Conservation (phyloP, 2,329 filamentous ascomycete genomes). For the Pseudogymnoascus pannorum region DNA sequence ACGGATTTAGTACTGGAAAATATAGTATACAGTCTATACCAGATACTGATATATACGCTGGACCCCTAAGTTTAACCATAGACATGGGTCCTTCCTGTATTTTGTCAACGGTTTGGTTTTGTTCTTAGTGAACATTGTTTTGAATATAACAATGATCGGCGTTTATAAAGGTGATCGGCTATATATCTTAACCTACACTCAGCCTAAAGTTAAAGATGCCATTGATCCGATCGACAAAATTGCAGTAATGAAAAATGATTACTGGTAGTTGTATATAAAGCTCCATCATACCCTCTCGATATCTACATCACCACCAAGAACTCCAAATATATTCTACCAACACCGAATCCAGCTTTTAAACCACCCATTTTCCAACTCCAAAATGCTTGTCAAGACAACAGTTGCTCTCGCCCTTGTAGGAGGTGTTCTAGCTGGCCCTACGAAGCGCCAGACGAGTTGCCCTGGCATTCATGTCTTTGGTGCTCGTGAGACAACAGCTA, state of each 20-base stretch:
- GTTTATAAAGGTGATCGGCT: background rate
- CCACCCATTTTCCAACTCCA: background rate
- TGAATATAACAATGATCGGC: background rate
- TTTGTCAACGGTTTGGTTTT: background rate
- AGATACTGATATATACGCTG: background rate
- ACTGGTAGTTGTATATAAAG: background rate
- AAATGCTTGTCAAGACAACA: background rate
- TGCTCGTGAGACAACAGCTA: slow-evolving; percentile 38
- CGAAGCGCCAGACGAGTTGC: slow-evolving; percentile 21
- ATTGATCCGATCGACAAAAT: background rate
- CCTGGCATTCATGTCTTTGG: slow-evolving; percentile 40
- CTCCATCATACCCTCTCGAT: background rate
- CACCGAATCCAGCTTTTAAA: background rate
- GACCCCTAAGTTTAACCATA: background rate
- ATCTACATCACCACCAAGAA: background rate
- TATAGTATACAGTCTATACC: background rate
- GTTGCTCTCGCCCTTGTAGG: background rate
- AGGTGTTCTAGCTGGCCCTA: background rate
- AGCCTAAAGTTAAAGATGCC: background rate
- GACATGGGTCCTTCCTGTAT: background rate
- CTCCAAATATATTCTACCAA: background rate
- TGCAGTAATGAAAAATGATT: background rate
- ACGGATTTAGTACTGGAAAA: background rate
- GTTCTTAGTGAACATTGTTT: background rate
- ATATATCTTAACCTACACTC: slow-evolving; percentile 1